These are phyloP conservation scores for Vachellia collinsii DNA, from an alignment of 306 rosid species.

Conservation along the genomic window DNA sequence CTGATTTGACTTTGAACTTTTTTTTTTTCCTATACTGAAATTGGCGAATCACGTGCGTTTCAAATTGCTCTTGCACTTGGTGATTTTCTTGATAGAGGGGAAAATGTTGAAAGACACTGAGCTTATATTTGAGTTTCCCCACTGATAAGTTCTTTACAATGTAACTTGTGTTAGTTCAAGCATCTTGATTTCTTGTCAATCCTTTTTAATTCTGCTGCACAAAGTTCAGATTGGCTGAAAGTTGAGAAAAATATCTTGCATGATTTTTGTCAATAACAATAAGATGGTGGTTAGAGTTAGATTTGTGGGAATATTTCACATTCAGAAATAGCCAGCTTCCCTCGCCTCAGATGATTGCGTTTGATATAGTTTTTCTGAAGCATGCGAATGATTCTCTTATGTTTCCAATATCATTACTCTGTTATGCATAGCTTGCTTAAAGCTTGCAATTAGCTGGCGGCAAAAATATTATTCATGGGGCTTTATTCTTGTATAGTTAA, in stretches of 20 bases:
- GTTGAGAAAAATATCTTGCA: conserved; percentile 1
- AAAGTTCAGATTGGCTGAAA: neutral
- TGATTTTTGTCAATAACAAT: neutral
- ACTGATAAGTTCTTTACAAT: neutral
- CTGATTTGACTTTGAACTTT: neutral
- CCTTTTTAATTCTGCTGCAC: neutral
- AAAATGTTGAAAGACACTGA: neutral
- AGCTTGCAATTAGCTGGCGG: neutral
- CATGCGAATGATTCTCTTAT: neutral
- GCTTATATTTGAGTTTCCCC: conserved; percentile 6
- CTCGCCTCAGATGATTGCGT: neutral
- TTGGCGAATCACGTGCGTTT: neutral
- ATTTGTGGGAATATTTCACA: neutral
- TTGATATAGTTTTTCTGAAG: neutral
- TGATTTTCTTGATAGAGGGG: neutral
- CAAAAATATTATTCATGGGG: neutral
- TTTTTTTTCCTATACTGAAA: neutral
- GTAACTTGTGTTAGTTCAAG: neutral
- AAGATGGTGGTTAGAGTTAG: neutral
- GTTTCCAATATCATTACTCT: neutral
- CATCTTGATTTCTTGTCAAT: neutral
- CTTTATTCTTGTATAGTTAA: neutral
- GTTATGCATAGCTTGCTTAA: neutral
- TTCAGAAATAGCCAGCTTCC: conserved; percentile 8
- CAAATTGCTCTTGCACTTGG: neutral